Base-by-base conservation (phyloP, 1,284 basidiomycete genomes). In the Moniliella sp. region DNA sequence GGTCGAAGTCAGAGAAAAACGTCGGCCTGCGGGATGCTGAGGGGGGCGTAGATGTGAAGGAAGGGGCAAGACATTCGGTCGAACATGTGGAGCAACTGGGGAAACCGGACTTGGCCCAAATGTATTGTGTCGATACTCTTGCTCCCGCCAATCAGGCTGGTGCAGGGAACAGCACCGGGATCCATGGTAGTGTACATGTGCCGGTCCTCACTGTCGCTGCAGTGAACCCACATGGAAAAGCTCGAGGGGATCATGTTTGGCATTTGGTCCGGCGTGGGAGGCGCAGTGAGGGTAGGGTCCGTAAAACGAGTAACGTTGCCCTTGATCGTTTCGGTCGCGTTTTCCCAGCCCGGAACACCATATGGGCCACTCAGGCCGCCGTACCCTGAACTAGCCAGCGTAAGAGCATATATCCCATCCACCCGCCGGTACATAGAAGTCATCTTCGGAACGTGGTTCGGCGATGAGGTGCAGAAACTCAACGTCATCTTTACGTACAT, bases 41-140 rank as follows among this genome's bases (percentile, higher is more conserved):
- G 43, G 15, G 57, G 51, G 15, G 63, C 52, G 15, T 59, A 49
- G 32, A 62, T 45, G 40, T 64, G 60, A 10, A 64, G 46, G 49
- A 63, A 63, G 32, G 62, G 63, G 36, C 61, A 64, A 4, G 54
- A 51, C 30, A 61, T 46, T 29, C 41, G 45, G 16, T 57, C 44
- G 39, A 51, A 46, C 59, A 64, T 61, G 29, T 46, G 49, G 3
- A 44, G 43, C 15, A 64, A 50, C 19, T 39, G 41, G 5, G 57
- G 52, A 46, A 61, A 63, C 21, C 54, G 50, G 40, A 45, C 44
- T 23, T 46, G 36, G 8, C 47, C 46, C 3, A 51, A 29, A 9
- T 40, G 39, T 17, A 51, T 42, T 26, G 43, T 43, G 25, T 47
- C 46, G 12, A 50, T 33, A n/a, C n/a, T n/a, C n/a, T n/a, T n/a